phyloP scores from a whole-genome alignment of 2,329 filamentous ascomycete genomes.

The Cordyceps cicadae region DNA sequence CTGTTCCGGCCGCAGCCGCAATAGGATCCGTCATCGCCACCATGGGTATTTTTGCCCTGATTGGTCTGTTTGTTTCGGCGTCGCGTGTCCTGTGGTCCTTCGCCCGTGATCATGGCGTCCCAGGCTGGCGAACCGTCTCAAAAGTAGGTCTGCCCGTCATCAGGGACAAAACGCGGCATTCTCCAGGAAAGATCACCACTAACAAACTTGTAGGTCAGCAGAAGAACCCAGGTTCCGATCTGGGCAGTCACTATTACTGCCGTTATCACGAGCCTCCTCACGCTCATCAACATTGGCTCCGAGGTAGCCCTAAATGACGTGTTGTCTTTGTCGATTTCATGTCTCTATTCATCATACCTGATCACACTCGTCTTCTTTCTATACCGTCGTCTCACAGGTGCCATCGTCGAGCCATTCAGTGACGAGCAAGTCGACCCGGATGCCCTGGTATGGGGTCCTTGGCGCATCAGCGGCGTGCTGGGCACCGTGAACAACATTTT shows the following conservation, averaged over 20 bases:
- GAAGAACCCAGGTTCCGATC: conserved; percentile 21
- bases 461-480: conserved; percentile 40
- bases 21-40: conserved; percentile 43
- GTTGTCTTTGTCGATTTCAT: conserved; percentile 21
- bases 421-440: conserved; percentile 19
- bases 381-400: conserved; percentile 24
- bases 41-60: conserved; percentile 40
- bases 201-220: conserved; percentile 16
- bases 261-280: conserved; percentile 21
- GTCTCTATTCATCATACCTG: conserved; percentile 24
- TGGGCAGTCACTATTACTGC: conserved; percentile 21
- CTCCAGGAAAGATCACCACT: conserved; percentile 3
- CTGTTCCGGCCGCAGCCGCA: conserved; percentile 37
- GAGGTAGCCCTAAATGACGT: conserved; percentile 22
- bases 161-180: not conserved
- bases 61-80: conserved; percentile 48
- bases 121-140: conserved; percentile 18
- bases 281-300: conserved; percentile 27
- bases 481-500: conserved; percentile 48
- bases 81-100: conserved; percentile 52
- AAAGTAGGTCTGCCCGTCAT: not conserved
- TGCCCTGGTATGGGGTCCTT: conserved; percentile 43
- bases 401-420: conserved; percentile 21
- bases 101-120: conserved; percentile 25
- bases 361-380: conserved; percentile 22